Percentiles rank a stretch among this genome's conserved stretches.
Evolutionary conservation across 352 stramenopile species (phyloP).

Genomic region (Peronospora farinosa): DNA sequence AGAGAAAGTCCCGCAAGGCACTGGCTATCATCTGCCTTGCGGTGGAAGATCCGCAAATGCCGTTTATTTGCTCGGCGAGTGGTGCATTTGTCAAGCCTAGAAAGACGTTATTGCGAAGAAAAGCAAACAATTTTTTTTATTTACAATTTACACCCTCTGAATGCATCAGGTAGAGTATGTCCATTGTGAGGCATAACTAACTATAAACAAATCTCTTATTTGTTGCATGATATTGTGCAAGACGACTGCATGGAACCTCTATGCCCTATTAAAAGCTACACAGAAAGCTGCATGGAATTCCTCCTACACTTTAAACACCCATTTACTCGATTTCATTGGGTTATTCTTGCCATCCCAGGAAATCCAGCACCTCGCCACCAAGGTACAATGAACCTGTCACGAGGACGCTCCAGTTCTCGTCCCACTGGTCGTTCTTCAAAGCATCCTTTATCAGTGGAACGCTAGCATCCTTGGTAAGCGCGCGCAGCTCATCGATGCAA

Average conservation of each 20-base stretch:
- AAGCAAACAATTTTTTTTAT: too few species aligned
- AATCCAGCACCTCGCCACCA: constrained; percentile 53
- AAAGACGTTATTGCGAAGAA: too few species aligned
- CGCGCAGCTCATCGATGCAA: constrained; percentile 50
- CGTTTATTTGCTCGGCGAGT: neutral
- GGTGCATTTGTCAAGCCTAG: too few species aligned
- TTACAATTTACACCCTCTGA: too few species aligned
- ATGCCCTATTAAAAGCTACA: too few species aligned
- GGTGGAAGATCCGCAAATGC: neutral
- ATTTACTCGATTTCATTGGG: neutral
- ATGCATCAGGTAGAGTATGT: too few species aligned
- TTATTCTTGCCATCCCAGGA: constrained; percentile 63
- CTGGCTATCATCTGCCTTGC: neutral
- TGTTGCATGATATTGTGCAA: too few species aligned
- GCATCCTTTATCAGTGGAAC: constrained; percentile 10
- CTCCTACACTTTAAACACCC: neutral
- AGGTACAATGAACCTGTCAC: constrained; percentile 74
- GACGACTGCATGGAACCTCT: too few species aligned
- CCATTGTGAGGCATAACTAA: too few species aligned
- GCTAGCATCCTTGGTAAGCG: constrained; percentile 18
- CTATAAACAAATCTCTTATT: too few species aligned
- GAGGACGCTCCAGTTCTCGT: constrained; percentile 54
- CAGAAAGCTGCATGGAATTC: constrained; percentile 25
- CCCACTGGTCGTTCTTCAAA: constrained; percentile 8
- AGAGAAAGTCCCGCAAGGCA: neutral